Evolutionary conservation across 2,329 filamentous ascomycete species (phyloP).

Genomic region (Biscogniauxia mediterranea): DNA sequence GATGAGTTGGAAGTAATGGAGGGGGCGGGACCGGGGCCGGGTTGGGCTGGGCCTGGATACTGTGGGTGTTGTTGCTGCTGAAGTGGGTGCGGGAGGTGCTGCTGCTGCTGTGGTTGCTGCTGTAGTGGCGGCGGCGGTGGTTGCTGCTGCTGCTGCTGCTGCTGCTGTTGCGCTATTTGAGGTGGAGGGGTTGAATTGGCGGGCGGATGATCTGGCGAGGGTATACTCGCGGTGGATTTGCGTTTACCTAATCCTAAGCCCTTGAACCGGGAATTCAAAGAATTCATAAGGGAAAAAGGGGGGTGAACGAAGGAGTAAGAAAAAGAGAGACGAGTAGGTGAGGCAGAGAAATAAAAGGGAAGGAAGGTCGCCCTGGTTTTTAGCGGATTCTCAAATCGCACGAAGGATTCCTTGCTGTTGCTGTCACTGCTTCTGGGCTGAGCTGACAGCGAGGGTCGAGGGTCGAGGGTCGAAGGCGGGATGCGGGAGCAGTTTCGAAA

Average conservation of each 20-base stretch:
- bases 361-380: slow-evolving; percentile 12
- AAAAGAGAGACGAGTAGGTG: slow-evolving; percentile 19
- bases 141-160: not conserved
- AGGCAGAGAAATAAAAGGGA: slow-evolving; percentile 24
- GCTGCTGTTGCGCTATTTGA: slow-evolving; percentile 53
- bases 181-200: slow-evolving; percentile 39
- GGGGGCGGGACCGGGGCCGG: slow-evolving; percentile 39
- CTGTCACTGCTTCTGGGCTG: slow-evolving; percentile 6
- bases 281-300: slow-evolving; percentile 61
- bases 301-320: slow-evolving; percentile 19
- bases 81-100: slow-evolving; percentile 12
- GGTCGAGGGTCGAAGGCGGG: no score
- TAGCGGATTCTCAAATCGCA: slow-evolving; percentile 9
- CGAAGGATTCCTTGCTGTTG: slow-evolving; percentile 14
- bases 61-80: slow-evolving; percentile 14
- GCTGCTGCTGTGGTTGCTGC: no score
- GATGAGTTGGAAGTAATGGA: slow-evolving; percentile 48
- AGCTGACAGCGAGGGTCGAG: slow-evolving; percentile 3
- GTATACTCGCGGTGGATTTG: slow-evolving; percentile 64
- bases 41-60: slow-evolving; percentile 34
- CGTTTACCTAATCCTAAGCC: slow-evolving; percentile 80
- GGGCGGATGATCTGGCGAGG: slow-evolving; percentile 44
- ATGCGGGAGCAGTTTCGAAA: slow-evolving; percentile 4
- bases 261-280: slow-evolving; percentile 77
- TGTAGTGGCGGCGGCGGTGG: no score